Evolutionary conservation across 441 rosid genomes (phyloP).

Genomic region (Aquilaria agallochum): DNA sequence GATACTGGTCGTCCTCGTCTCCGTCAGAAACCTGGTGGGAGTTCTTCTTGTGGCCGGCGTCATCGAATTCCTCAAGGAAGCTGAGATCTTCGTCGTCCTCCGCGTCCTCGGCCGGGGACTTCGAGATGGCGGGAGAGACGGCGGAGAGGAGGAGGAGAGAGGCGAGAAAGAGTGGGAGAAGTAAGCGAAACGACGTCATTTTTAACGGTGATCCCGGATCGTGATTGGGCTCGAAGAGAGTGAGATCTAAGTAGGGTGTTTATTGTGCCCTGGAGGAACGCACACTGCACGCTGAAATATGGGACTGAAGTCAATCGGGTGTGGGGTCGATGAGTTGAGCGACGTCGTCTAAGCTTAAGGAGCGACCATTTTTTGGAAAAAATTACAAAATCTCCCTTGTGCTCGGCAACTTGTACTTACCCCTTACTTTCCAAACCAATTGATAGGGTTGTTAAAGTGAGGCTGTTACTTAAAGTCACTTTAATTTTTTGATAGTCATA

Average conservation of each 20-base stretch:
- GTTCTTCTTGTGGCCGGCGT: slow-evolving; percentile 15
- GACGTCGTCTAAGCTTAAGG: no score
- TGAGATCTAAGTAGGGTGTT: slow-evolving; percentile 17
- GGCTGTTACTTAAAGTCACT: no score
- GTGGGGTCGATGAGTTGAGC: no score
- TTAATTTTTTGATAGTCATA: no score
- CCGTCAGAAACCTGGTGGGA: slow-evolving; percentile 32
- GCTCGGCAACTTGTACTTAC: no score
- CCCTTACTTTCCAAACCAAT: no score
- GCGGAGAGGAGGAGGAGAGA: slow-evolving; percentile 52
- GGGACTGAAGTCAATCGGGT: no score
- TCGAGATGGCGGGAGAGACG: slow-evolving; percentile 42
- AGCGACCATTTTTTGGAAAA: no score
- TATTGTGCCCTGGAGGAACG: neutral
- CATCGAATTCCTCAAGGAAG: slow-evolving; percentile 83
- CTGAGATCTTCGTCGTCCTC: slow-evolving; percentile 90
- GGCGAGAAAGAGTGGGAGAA: slow-evolving; percentile 52
- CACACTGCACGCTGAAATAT: no score
- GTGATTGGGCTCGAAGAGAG: slow-evolving; percentile 4
- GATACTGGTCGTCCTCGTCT: slow-evolving; percentile 29
- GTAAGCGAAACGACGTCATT: slow-evolving; percentile 50
- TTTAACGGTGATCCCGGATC: neutral
- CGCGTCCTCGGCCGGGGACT: slow-evolving; percentile 22
- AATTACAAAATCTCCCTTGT: no score
- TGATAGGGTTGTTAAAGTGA: no score